Evolutionary conservation across 2,329 filamentous ascomycete species (phyloP).

Genomic region (Capronia coronata): DNA sequence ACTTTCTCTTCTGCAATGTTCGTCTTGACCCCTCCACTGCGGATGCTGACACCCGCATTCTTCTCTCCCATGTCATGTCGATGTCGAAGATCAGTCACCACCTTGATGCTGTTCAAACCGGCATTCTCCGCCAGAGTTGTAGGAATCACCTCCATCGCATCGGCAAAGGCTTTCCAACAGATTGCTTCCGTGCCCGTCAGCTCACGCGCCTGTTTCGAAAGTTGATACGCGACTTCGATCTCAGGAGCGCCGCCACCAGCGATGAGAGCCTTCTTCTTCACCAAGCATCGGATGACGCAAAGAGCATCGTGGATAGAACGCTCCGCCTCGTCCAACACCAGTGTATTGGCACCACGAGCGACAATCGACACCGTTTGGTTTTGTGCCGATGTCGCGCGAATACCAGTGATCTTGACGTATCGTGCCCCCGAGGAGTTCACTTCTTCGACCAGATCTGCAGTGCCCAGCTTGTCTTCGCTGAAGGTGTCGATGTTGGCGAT

Average conservation of each 20-base stretch:
- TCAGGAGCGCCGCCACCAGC: constrained; percentile 94
- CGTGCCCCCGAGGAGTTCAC: constrained; percentile 78
- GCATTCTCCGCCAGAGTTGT: constrained; percentile 97
- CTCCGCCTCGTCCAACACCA: constrained; percentile 96
- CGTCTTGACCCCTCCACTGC: constrained; percentile 91
- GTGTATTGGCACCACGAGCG: constrained; percentile 83
- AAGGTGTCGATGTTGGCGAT: constrained; percentile 98
- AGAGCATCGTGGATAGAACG: constrained; percentile 94
- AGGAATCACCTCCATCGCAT: constrained; percentile 93
- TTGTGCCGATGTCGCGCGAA: constrained; percentile 56
- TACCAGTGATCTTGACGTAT: constrained; percentile 91
- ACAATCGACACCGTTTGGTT: constrained; percentile 88
- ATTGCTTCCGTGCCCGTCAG: constrained; percentile 89
- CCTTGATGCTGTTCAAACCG: constrained; percentile 95
- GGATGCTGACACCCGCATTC: constrained; percentile 96
- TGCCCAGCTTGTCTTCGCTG: constrained; percentile 94
- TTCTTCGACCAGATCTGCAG: constrained; percentile 90
- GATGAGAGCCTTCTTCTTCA: constrained; percentile 99
- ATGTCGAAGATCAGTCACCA: constrained; percentile 91
- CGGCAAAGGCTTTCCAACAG: constrained; percentile 98
- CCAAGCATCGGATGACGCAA: constrained; percentile 91
- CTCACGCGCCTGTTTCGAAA: constrained; percentile 73
- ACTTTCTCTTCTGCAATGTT: constrained; percentile 98
- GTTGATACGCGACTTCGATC: constrained; percentile 85
- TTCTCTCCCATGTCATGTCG: constrained; percentile 91